A percentile compares a stretch with the other conserved stretches of the same genome.
Conservation (phyloP, 352 stramenopile genomes). For the Globisporangium splendens region DNA sequence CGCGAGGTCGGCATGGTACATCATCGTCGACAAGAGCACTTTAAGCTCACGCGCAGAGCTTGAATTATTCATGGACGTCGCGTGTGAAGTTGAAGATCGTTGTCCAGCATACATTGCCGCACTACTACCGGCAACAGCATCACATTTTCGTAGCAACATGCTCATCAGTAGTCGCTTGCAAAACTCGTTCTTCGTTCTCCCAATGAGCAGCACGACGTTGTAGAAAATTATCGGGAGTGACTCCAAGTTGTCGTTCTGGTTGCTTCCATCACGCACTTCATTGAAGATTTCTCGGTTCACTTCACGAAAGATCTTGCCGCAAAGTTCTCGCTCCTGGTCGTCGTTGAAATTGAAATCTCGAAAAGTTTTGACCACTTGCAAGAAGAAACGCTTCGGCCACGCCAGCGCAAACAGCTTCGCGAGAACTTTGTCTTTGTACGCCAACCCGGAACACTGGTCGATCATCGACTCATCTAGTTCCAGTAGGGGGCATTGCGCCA, state of each 20-base stretch:
- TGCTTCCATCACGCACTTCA: neutral
- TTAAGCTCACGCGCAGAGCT: constrained; percentile 20
- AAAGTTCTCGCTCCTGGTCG: constrained; percentile 32
- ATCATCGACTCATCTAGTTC: constrained; percentile 17
- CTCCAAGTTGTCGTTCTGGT: constrained; percentile 20
- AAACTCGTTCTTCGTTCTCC: constrained; percentile 22
- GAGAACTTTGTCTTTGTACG: constrained; percentile 26
- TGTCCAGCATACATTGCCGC: constrained; percentile 6
- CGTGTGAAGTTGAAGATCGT: neutral
- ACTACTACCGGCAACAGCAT: constrained; percentile 7
- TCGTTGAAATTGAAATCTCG: constrained; percentile 30
- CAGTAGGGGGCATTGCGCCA: constrained; percentile 23
- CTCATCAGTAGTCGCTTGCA: constrained; percentile 33
- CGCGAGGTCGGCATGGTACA: constrained; percentile 53
- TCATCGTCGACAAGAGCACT: constrained; percentile 40
- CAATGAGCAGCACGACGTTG: constrained; percentile 35
- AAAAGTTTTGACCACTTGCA: constrained; percentile 49
- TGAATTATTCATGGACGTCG: neutral
- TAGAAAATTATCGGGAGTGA: constrained; percentile 40
- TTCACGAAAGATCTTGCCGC: constrained; percentile 41
- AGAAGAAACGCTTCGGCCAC: constrained; percentile 44
- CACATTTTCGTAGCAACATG: constrained; percentile 35
- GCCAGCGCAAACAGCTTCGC: constrained; percentile 28
- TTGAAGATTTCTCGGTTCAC: constrained; percentile 23
- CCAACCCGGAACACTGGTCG: constrained; percentile 22